Evolutionary conservation across 2,329 filamentous ascomycete genomes (phyloP), one percentile per base, ranked within the genome.

Genomic region (Trichoderma harzianum): DNA sequence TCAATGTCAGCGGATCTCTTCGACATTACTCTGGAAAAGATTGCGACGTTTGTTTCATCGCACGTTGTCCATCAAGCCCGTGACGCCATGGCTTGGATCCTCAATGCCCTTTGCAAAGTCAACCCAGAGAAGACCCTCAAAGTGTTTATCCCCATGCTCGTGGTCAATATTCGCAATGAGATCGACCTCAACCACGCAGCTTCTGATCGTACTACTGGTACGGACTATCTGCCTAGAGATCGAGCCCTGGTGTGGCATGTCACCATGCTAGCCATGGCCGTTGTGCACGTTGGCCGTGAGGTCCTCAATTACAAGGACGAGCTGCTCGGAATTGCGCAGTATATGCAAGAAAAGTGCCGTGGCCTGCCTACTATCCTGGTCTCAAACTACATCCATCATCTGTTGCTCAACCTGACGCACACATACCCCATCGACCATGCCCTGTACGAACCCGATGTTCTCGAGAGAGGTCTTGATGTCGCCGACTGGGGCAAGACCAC

Each of bases 1-100:
- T 93, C 95, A 0, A 84, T 99, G 28, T 98, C 96, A 0, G 93
- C 95, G 0, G 94, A 98, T 78, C 88, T 98, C 12, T 99, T 97
- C 77, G 96, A 98, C 77, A 89, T 96, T 79, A 94, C 93, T 0
- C 84, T 99, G 65, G 92, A 97, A 73, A 98, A 98, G 84, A 90
- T 99, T 76, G 92, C 94, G 3, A 90, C 93, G 36, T 99, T 99
- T 80, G 92, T 98, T 30, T 91, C 93, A 1, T 93, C 93, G 74
- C 96, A 98, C 83, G 96, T 99, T 63, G 95, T 99, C 21, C 95
- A 99, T 77, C 96, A 98, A 82, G 95, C 96, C 68, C 88, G 95
- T 75, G 96, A 99, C 85, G 95, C 96, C 8, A 98, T 99, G 92
- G 96, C 97, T 1, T 99, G 97, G 87, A 98, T 98, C 69, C 93